Percentiles rank a stretch among this genome's conserved stretches.
phyloP scores from a whole-genome alignment of 73 alveolate genomes.

The Breviolum minutum region DNA sequence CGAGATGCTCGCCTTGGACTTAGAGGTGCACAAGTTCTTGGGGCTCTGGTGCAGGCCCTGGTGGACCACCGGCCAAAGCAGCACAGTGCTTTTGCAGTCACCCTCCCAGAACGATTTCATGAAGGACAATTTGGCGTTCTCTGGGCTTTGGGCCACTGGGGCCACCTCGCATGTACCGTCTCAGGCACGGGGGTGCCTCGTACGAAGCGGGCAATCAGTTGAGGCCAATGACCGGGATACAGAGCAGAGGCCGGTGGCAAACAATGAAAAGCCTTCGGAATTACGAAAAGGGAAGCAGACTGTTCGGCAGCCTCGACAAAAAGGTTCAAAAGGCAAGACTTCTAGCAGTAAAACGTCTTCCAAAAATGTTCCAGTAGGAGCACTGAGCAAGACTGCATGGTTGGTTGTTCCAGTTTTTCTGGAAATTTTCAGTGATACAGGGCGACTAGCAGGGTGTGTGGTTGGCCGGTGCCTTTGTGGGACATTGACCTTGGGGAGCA shows the following conservation, averaged over 20 bases:
- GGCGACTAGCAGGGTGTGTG: not conserved
- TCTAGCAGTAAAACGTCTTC: not conserved
- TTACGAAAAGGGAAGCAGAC: conserved; percentile 53
- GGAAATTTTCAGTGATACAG: not conserved
- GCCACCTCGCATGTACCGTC: not conserved
- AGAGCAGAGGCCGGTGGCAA: conserved; percentile 23
- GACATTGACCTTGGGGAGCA: not conserved
- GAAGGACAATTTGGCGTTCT: not conserved
- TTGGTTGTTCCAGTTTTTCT: not conserved
- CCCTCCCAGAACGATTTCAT: not conserved
- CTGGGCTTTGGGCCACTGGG: not conserved
- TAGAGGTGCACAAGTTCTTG: not conserved
- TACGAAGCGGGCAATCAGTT: not conserved
- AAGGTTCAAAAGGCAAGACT: not conserved
- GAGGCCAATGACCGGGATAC: not conserved
- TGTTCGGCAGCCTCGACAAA: not conserved
- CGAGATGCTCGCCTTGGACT: not conserved
- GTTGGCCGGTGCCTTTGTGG: not conserved
- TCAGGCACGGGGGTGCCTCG: conserved; percentile 21
- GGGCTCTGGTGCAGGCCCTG: not conserved
- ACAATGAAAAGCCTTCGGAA: not conserved
- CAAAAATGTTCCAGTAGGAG: too few relatives aligned
- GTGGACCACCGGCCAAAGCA: not conserved
- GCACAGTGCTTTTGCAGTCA: not conserved
- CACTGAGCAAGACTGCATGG: too few relatives aligned